Conservation (phyloP, 805 yeast genomes). For the Candida sithepensis region DNA sequence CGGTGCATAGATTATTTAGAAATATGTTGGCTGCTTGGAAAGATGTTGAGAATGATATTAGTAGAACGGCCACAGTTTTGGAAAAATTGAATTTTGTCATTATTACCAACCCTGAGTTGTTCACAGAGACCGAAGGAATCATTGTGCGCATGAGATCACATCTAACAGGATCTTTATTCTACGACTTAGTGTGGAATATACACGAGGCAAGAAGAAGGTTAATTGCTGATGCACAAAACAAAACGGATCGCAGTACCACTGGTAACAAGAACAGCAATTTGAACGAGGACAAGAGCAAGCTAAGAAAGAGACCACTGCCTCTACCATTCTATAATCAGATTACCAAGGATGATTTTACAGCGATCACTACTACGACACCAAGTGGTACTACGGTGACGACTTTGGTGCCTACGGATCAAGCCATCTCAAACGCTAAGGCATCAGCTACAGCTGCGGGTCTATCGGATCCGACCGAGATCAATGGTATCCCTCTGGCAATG, state of each 20-base stretch:
- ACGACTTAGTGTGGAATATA: conserved; percentile 90
- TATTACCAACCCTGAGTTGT: conserved; percentile 81
- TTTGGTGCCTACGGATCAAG: conserved; percentile 80
- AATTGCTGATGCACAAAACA: conserved; percentile 33
- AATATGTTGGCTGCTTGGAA: conserved; percentile 92
- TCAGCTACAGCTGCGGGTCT: conserved; percentile 54
- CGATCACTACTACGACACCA: conserved; percentile 82
- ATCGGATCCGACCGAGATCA: conserved; percentile 41
- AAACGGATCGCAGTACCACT: conserved; percentile 20
- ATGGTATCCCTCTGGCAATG: conserved; percentile 45
- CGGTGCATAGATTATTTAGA: conserved; percentile 83
- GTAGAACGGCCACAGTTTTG: conserved; percentile 85
- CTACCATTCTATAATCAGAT: conserved; percentile 89
- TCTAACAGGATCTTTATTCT: conserved; percentile 83
- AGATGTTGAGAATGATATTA: conserved; percentile 82
- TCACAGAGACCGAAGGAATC: conserved; percentile 67
- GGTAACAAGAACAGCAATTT: conserved; percentile 1
- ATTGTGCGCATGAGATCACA: conserved; percentile 89
- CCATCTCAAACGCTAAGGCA: conserved; percentile 58
- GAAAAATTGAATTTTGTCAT: conserved; percentile 86
- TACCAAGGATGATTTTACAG: conserved; percentile 81
- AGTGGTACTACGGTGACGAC: conserved; percentile 91
- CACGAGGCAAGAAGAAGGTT: conserved; percentile 87
- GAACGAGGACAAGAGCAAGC: conserved; percentile 6
- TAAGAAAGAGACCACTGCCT: conserved; percentile 51